These are phyloP conservation scores for Licmophora abbreviata DNA, from an alignment of 108 stramenopile genomes.

Conservation along the genomic window DNA sequence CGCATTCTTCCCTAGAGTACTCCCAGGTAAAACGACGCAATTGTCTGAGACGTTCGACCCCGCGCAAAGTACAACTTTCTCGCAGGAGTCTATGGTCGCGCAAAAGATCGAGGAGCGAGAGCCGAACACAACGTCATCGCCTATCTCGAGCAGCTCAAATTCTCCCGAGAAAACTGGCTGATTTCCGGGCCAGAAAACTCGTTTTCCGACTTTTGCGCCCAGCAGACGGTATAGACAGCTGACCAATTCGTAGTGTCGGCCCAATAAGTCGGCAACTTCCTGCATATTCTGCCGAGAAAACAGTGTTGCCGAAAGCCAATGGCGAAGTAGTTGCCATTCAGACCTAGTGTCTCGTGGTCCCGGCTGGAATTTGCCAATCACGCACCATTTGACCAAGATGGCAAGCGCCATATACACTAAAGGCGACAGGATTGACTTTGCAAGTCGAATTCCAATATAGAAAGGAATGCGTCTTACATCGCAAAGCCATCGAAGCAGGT, in stretches of 20 bases:
- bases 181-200: constrained; percentile 60
- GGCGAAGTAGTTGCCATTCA: constrained; percentile 32
- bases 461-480: constrained; percentile 43
- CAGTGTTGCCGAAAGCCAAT: constrained; percentile 31
- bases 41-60: constrained; percentile 47
- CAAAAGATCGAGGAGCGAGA: constrained; percentile 35
- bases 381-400: constrained; percentile 35
- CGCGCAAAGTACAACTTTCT: constrained; percentile 41
- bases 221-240: constrained; percentile 39
- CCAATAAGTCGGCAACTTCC: constrained; percentile 37
- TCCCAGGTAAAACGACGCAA: constrained; percentile 48
- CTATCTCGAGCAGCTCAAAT: constrained; percentile 57
- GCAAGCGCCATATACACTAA: constrained; percentile 41
- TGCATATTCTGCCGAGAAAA: constrained; percentile 34
- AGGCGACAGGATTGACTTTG: constrained; percentile 21
- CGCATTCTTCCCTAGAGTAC: constrained; percentile 41
- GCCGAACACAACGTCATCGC: constrained; percentile 68
- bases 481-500: constrained; percentile 46
- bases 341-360: constrained; percentile 30
- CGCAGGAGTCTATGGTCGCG: constrained; percentile 16
- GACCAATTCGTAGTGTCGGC: constrained; percentile 47
- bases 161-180: constrained; percentile 37
- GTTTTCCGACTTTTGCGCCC: constrained; percentile 56
- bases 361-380: constrained; percentile 48
- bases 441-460: constrained; percentile 43